Evolutionary conservation across 331 rosid genomes (phyloP).

Genomic region (Telfairia occidentalis): DNA sequence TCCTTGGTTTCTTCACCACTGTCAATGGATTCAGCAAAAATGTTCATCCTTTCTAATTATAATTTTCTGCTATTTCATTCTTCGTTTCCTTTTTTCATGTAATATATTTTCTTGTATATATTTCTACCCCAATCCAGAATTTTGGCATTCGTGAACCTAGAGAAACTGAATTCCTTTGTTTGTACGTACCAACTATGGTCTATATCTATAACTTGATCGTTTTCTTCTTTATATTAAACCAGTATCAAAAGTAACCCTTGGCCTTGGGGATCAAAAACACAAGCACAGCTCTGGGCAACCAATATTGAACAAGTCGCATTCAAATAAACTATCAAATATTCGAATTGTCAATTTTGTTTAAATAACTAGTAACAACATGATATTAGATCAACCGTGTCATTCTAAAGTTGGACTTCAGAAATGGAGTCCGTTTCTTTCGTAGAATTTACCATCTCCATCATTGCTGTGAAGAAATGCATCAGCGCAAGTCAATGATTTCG

Average conservation of each 20-base stretch:
- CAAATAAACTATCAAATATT: no score
- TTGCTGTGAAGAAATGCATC: constrained; percentile 1
- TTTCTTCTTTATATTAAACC: not conserved
- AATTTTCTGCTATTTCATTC: not conserved
- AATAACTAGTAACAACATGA: no score
- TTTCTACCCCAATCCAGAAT: not conserved
- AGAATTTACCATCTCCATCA: not conserved
- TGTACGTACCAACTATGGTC: not conserved
- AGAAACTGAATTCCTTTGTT: not conserved
- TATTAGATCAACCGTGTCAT: no score
- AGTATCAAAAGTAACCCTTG: not conserved
- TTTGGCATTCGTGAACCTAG: not conserved
- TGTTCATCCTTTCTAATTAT: constrained; percentile 53
- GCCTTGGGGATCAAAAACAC: not conserved
- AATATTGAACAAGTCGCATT: not conserved
- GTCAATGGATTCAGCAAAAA: constrained; percentile 54
- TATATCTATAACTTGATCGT: not conserved
- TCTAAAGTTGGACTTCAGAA: no score
- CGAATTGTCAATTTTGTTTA: not conserved
- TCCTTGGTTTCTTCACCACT: constrained; percentile 70
- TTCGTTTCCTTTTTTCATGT: not conserved
- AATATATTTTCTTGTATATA: not conserved
- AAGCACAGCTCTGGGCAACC: not conserved
- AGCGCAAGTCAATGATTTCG: constrained; percentile 74
- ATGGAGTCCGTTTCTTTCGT: not conserved